Conservation (phyloP, 345 rosid genomes). For the Boechera divaricarpa region DNA sequence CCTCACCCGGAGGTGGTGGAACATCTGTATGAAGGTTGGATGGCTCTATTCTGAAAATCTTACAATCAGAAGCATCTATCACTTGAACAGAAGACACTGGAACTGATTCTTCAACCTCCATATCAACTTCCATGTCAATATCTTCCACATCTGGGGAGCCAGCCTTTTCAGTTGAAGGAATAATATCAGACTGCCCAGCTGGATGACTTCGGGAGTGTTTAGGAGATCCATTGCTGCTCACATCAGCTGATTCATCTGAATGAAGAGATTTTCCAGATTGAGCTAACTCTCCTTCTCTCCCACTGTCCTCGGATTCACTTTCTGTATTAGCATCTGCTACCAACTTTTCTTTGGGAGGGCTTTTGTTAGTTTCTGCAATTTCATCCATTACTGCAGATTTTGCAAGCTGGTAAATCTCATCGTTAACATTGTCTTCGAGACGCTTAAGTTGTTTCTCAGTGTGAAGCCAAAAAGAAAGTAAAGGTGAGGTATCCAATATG, state of each 20-base stretch:
- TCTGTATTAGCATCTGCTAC: conserved; percentile 36
- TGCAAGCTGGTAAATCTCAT: conserved; percentile 71
- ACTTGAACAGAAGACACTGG: conserved; percentile 36
- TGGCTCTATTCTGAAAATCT: conserved; percentile 46
- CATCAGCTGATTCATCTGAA: conserved; percentile 39
- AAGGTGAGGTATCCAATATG: conserved; percentile 52
- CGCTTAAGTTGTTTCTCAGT: conserved; percentile 74
- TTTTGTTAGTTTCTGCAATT: conserved; percentile 44
- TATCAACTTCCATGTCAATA: conserved; percentile 94
- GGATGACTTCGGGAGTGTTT: conserved; percentile 45
- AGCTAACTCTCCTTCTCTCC: conserved; percentile 33
- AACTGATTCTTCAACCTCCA: conserved; percentile 86
- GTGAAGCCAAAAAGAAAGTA: conserved; percentile 85
- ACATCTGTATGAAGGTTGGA: conserved; percentile 53
- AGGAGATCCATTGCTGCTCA: conserved; percentile 41
- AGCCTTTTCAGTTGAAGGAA: conserved; percentile 45
- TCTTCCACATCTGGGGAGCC: conserved; percentile 57
- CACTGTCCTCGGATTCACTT: conserved; percentile 49
- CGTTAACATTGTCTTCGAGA: conserved; percentile 66
- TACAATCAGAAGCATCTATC: conserved; percentile 41
- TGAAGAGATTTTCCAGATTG: conserved; percentile 43
- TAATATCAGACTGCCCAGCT: conserved; percentile 45
- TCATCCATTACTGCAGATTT: conserved; percentile 65
- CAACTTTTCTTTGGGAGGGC: conserved; percentile 46
- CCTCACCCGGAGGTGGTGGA: conserved; percentile 78